These are phyloP conservation scores for Pseudogymnoascus sp. DNA, from an alignment of 2,329 filamentous ascomycete species.

Conservation along the genomic window DNA sequence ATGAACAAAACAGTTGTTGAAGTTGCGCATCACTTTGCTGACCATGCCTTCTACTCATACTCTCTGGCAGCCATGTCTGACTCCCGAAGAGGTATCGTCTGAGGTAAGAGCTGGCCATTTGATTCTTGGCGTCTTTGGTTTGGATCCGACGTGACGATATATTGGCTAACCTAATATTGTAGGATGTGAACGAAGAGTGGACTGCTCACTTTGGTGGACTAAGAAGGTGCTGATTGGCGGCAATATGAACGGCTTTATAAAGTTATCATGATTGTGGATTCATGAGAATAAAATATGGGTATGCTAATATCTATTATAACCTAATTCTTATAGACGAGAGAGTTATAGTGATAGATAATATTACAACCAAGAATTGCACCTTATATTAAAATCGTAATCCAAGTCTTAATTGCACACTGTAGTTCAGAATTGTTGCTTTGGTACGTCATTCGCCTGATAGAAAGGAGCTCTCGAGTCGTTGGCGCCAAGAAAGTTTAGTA, in stretches of 20 bases:
- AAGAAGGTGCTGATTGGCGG: slow-evolving; percentile 1
- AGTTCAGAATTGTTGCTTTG: background rate
- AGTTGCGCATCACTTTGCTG: background rate
- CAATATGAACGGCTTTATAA: slow-evolving; percentile 1
- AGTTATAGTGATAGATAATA: background rate
- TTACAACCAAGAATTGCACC: background rate
- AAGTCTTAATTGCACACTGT: background rate
- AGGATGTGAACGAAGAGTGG: slow-evolving; percentile 1
- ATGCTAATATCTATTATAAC: background rate
- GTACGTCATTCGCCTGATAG: background rate
- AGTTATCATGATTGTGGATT: background rate
- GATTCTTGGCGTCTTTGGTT: background rate
- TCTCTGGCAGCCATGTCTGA: background rate
- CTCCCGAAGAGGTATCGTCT: background rate
- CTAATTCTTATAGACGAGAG: background rate
- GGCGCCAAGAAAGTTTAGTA: slow-evolving; percentile 6
- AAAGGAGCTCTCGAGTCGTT: background rate
- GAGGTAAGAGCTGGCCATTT: background rate
- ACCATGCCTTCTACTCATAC: background rate
- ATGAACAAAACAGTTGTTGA: background rate
- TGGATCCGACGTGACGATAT: background rate
- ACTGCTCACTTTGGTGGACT: background rate
- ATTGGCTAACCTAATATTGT: background rate
- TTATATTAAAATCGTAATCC: background rate
- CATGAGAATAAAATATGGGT: background rate